Base-by-base conservation (phyloP, 306 rosid species). In the Fragaria ananassa region DNA sequence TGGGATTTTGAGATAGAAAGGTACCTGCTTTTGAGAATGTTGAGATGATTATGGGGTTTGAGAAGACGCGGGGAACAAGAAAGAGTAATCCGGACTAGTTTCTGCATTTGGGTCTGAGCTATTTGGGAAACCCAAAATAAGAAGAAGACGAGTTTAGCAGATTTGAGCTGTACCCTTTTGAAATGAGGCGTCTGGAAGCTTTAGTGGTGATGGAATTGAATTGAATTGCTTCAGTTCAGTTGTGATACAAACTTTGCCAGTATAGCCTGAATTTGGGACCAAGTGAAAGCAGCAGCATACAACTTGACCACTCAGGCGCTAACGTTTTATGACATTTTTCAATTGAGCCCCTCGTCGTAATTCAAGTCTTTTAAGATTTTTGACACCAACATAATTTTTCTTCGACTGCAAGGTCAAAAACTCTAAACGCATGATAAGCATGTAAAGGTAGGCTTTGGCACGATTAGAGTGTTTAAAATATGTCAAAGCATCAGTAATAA, bases 11-110 rank as follows among this genome's bases (percentile, higher is more conserved):
- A 82, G 41, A 50, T 53, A 45, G 44, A 27, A 13, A 64, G 57
- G 46, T 74, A 74, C 70, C 78, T 61, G 70, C 13, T 66, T 27
- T 7, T n/a, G 54, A 78, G 75, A 68, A 72, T 73, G 42, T 67
- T 81, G 35, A 68, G 34, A 25, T 74, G 80, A 29, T 53, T 67
- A 53, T 79, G 77, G 54, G 73, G 73, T 74, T 75, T 83, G 31
- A 73, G 58, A 50, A 79, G 84, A 51, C 79, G 27, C 34, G 23
- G 67, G 11, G 85, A 57, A 18, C 83, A 68, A 27, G 86, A 81
- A 68, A 80, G 76, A 81, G 88, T 85, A 77, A 72, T 47, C 64
- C 61, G 37, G 82, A 78, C 79, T 70, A 79, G 53, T 18, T 29
- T 74, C 60, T 74, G 78, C 78, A 74, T 74, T 42, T 60, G 68